A percentile compares a stretch with the other conserved stretches of the same genome.
Conservation (phyloP, 176 grass and related monocot species). For the Melocanna baccifera region DNA sequence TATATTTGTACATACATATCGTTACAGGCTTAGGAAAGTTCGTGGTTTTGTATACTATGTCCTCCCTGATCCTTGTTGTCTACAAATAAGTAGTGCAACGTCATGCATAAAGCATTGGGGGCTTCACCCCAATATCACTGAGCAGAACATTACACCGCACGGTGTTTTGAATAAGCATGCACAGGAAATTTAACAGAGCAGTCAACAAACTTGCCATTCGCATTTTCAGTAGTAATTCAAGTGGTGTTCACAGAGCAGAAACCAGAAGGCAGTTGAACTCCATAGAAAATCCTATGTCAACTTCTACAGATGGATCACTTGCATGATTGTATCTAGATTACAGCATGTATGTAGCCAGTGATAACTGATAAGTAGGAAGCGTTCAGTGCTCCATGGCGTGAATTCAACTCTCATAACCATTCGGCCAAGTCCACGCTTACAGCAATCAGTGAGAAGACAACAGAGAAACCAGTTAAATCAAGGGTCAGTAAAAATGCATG, state of each 20-base stretch:
- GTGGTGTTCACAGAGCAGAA: neutral
- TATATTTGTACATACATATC: neutral
- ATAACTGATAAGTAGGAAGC: neutral
- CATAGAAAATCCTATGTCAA: neutral
- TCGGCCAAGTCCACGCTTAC: neutral
- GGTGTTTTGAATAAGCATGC: too few species aligned
- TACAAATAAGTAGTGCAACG: neutral
- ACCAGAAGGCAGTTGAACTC: neutral
- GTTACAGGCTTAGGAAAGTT: neutral
- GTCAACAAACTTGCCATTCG: neutral
- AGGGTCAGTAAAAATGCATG: neutral
- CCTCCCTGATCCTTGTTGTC: too few species aligned
- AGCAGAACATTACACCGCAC: neutral
- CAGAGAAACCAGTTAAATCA: slow-evolving; percentile 2
- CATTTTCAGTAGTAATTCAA: neutral
- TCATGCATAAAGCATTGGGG: neutral
- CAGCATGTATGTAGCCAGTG: neutral
- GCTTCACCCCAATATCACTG: neutral
- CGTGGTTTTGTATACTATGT: neutral
- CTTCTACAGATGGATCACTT: neutral
- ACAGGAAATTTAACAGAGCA: neutral
- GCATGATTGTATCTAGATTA: neutral
- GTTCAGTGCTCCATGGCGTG: neutral
- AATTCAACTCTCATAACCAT: neutral
- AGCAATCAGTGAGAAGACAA: neutral